Evolutionary conservation across 192 early-diverging fungal species (phyloP).

Genomic region (Powellomyces hirtus): DNA sequence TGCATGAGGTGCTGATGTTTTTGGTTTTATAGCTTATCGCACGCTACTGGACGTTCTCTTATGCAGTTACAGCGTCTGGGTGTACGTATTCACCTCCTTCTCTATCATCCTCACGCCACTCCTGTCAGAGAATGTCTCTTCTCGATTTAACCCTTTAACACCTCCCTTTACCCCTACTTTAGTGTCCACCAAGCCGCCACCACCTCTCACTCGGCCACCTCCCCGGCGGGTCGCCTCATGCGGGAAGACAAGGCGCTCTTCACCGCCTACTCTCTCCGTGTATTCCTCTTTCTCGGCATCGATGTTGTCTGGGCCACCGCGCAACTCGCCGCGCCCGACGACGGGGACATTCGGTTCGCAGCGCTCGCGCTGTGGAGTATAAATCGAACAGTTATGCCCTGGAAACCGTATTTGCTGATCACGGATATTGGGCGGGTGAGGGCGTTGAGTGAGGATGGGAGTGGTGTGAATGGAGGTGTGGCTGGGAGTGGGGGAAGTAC

Average conservation of each 20-base stretch:
- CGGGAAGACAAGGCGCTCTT: background rate
- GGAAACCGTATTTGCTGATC: background rate
- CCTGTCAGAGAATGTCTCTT: background rate
- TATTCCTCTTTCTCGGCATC: background rate
- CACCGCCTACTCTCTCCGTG: background rate
- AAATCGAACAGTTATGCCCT: background rate
- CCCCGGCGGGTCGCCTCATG: background rate
- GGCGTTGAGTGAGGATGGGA: background rate
- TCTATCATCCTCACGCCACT: background rate
- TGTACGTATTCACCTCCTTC: background rate
- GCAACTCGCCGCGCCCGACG: background rate
- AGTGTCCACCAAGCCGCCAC: background rate
- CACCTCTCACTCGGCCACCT: background rate
- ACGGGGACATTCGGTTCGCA: background rate
- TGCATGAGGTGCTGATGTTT: background rate
- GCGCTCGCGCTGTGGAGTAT: background rate
- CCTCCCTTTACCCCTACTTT: background rate
- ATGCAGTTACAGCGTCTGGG: background rate
- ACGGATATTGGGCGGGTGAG: background rate
- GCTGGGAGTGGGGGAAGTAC: background rate
- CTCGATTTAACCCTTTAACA: too few species aligned
- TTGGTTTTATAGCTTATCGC: background rate
- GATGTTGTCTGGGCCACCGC: background rate
- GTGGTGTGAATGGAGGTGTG: background rate
- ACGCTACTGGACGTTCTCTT: background rate